Percentiles rank a stretch among this genome's conserved stretches.
phyloP scores from a whole-genome alignment of 2,329 filamentous ascomycete genomes.

The Nemania serpens region DNA sequence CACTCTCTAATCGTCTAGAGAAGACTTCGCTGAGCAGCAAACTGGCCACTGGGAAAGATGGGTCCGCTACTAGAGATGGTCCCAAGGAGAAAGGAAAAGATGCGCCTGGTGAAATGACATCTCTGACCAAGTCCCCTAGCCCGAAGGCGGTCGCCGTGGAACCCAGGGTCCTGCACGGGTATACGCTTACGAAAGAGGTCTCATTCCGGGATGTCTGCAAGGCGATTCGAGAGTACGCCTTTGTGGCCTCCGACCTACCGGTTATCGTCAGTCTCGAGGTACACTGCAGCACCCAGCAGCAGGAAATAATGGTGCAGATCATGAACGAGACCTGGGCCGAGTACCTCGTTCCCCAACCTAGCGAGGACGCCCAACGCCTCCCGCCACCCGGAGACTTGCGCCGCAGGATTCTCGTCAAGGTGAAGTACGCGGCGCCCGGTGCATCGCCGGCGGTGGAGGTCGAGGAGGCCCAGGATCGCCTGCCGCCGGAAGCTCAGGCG shows the following conservation, averaged over 20 bases:
- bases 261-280: slow-evolving; percentile 96
- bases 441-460: slow-evolving; percentile 38
- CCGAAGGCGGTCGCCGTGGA: slow-evolving; percentile 54
- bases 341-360: slow-evolving; percentile 65
- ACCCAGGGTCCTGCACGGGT: slow-evolving; percentile 82
- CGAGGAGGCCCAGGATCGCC: slow-evolving; percentile 27
- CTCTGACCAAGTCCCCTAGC: slow-evolving; percentile 33
- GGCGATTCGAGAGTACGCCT: slow-evolving; percentile 79
- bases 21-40: slow-evolving; percentile 54
- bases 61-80: neutral
- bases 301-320: slow-evolving; percentile 88
- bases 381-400: slow-evolving; percentile 72
- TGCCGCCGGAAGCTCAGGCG: slow-evolving; percentile 42
- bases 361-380: slow-evolving; percentile 54
- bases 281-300: slow-evolving; percentile 79
- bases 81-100: neutral
- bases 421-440: slow-evolving; percentile 66
- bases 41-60: slow-evolving; percentile 30
- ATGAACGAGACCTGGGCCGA: slow-evolving; percentile 85
- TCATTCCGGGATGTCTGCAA: slow-evolving; percentile 84
- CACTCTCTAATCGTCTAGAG: slow-evolving; percentile 51
- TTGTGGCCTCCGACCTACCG: slow-evolving; percentile 74
- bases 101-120: slow-evolving; percentile 10
- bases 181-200: slow-evolving; percentile 88
- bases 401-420: slow-evolving; percentile 83